Conservation (phyloP, 2,329 filamentous ascomycete species). For the Lachnellula suecica region DNA sequence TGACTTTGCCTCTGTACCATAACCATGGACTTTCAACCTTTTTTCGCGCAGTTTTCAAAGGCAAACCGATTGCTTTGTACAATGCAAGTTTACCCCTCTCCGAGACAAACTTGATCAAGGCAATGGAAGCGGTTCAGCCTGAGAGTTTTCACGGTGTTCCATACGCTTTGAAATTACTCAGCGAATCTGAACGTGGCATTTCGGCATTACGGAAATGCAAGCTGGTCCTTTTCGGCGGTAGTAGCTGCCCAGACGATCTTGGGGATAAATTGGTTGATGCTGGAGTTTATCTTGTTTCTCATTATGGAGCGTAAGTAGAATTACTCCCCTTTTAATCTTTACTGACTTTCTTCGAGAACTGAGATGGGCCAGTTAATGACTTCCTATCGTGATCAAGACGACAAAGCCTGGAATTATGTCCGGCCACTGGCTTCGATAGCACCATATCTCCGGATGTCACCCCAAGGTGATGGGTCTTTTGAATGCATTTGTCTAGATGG, state of each 20-base stretch:
- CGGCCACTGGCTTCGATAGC: conserved; percentile 27
- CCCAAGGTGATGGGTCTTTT: conserved; percentile 31
- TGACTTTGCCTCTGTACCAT: conserved; percentile 56
- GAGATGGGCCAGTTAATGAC: conserved; percentile 63
- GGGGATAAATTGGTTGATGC: conserved; percentile 50
- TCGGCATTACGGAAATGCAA: conserved; percentile 43
- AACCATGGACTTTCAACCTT: conserved; percentile 56
- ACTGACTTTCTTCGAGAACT: conserved; percentile 38
- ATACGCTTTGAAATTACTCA: conserved; percentile 61
- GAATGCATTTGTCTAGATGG: conserved; percentile 35
- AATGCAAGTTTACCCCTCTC: conserved; percentile 56
- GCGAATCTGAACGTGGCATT: conserved; percentile 57
- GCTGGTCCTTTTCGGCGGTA: conserved; percentile 58
- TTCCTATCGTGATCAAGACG: conserved; percentile 46
- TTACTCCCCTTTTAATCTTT: not conserved
- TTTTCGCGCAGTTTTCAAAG: conserved; percentile 49
- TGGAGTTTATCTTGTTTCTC: conserved; percentile 54
- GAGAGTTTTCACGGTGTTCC: conserved; percentile 61
- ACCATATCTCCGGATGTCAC: conserved; percentile 16
- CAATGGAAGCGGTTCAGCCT: conserved; percentile 41
- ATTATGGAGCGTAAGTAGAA: conserved; percentile 56
- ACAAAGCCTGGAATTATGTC: conserved; percentile 61
- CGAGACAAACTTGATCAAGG: conserved; percentile 42
- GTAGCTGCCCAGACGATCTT: conserved; percentile 56
- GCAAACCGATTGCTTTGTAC: conserved; percentile 51